These are phyloP conservation scores for Blastocystis sp. DNA, from an alignment of 352 stramenopile species.

Conservation along the genomic window DNA sequence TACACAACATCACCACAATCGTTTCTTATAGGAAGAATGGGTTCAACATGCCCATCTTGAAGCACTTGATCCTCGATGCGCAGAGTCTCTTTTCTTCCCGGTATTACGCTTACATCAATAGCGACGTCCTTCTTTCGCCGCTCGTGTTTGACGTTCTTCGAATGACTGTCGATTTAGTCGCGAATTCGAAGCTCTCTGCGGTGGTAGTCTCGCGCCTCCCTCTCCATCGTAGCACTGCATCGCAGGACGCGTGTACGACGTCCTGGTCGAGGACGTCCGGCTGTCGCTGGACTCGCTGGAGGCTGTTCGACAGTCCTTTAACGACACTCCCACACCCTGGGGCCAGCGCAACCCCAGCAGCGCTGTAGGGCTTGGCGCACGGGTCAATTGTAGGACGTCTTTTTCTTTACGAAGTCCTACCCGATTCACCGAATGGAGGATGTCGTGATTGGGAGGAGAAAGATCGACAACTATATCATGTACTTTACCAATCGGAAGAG, in stretches of 20 bases:
- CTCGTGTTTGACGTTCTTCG: neutral
- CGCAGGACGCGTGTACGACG: neutral
- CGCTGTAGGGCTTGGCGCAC: neutral
- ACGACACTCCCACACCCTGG: neutral
- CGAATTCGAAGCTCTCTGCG: neutral
- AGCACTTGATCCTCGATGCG: neutral
- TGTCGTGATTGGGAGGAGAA: neutral
- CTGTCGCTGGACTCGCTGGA: neutral
- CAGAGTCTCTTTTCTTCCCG: neutral
- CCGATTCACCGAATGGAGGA: neutral
- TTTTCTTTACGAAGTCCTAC: neutral
- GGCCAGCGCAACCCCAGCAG: conserved; percentile 4
- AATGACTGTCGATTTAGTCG: neutral
- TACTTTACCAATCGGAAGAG: neutral
- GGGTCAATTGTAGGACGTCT: neutral
- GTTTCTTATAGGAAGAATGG: neutral
- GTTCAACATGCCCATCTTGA: neutral
- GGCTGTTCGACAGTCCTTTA: neutral
- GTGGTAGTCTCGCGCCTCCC: neutral
- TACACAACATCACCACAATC: neutral
- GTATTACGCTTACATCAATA: conserved; percentile 14
- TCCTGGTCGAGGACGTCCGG: neutral
- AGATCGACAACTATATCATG: conserved; percentile 45
- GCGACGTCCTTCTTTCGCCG: conserved; percentile 21
- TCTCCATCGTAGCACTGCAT: neutral